Base-by-base conservation (phyloP, 1,284 basidiomycete species). In the Heliocybe sulcata region DNA sequence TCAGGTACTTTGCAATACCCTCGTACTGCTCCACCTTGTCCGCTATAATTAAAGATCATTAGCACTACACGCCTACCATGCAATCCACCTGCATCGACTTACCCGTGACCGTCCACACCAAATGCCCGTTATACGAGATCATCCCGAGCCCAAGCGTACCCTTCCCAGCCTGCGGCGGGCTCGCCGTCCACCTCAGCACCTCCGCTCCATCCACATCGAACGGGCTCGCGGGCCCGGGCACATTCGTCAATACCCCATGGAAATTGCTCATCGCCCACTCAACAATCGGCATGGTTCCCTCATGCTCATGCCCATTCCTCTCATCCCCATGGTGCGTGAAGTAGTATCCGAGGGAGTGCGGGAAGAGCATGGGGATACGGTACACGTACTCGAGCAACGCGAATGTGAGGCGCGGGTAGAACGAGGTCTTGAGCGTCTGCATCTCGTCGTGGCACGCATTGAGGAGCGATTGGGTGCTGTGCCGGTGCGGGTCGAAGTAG, bases 71-170 rank as follows among this genome's bases (percentile, higher is more conserved):
- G 11, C 11, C 11, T 22, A 12, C 45, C 11, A 22, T 48, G 12
- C 11, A 23, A 12, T 14, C 12, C 45, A 12, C 9, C 16, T 14
- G n/a, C n/a, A n/a, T n/a, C n/a, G 12, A 35, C 51, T 29, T 29
- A 23, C 35, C 52, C 9, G 53, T 48, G 19, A 54, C 53, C 8
- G 53, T 54, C 53, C 53, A 54, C 3, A 48, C 31, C 10, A 54
- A 27, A 48, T 54, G 38, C 6, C 53, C 53, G 42, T 54, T 35
- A 54, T 67, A 67, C 1, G 66, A 67, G 56, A 67, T 65, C 58
- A 67, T 63, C 1, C 66, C 66, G 49, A 67, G 63, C 4, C 61
- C 69, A 11, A 68, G 60, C 20, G 64, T 66, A 61, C 65, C 65
- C 54, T 65, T 65, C 16, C 67, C 67, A 1, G 56, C 61, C 56